A percentile compares a stretch with the other conserved stretches of the same genome.
These are phyloP conservation scores for Apiospora phragmitis DNA, from an alignment of 2,329 filamentous ascomycete genomes.

Conservation along the genomic window DNA sequence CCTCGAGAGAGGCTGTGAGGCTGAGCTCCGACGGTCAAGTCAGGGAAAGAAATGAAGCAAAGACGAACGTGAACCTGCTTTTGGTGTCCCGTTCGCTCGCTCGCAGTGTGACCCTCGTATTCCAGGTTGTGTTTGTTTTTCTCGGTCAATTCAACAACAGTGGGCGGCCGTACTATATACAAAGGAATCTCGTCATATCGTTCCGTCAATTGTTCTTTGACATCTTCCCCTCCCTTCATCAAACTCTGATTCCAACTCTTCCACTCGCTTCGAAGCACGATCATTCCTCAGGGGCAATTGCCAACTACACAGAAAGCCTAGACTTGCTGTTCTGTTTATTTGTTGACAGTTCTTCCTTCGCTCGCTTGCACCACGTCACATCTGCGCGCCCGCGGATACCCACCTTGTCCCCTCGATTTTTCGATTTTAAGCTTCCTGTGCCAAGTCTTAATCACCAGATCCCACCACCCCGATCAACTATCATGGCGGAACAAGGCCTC, in stretches of 20 bases:
- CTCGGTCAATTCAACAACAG: not conserved
- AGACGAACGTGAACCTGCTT: not conserved
- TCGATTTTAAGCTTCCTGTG: not conserved
- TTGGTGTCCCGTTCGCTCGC: not conserved
- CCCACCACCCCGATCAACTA: not conserved
- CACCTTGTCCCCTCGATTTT: not conserved
- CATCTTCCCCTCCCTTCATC: not conserved
- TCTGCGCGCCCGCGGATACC: not conserved
- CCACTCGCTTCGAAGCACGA: not conserved
- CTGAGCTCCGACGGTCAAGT: not conserved
- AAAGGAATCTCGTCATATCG: not conserved
- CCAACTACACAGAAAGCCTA: not conserved
- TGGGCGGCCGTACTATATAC: not conserved
- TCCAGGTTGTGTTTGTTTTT: not conserved
- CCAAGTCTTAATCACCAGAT: not conserved
- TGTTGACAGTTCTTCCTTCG: not conserved
- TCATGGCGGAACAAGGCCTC: conserved; percentile 56
- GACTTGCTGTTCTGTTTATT: not conserved
- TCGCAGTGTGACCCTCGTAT: not conserved
- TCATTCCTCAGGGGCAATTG: not conserved
- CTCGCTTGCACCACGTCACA: not conserved
- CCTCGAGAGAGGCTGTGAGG: not conserved
- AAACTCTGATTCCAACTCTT: not conserved
- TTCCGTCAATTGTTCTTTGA: not conserved
- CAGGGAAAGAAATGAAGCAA: not conserved